Percentiles rank a stretch among this genome's conserved stretches.
Evolutionary conservation across 2,329 filamentous ascomycete species (phyloP).

Genomic region (Xenosphaeropsis pyriputrescens): DNA sequence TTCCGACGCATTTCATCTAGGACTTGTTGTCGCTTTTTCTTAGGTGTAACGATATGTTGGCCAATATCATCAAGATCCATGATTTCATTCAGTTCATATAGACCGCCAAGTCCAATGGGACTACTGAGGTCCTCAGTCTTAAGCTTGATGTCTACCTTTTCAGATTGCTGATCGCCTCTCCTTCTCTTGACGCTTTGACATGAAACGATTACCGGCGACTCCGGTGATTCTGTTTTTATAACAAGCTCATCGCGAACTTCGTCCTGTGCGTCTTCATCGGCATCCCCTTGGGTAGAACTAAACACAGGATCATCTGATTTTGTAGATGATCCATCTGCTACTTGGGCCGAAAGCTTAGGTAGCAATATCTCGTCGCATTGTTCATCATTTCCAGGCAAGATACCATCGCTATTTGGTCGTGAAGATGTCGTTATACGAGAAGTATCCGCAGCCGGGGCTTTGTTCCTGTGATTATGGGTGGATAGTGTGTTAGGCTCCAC

Average conservation of each 20-base stretch:
- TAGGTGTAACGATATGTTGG: constrained; percentile 17
- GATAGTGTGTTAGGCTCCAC: too few species aligned
- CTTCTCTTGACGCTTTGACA: constrained; percentile 13
- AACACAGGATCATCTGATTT: constrained; percentile 4
- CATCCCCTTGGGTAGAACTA: constrained; percentile 13
- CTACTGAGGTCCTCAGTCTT: constrained; percentile 16
- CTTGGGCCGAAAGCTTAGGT: constrained; percentile 1
- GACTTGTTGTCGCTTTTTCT: constrained; percentile 11
- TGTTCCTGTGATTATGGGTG: not conserved
- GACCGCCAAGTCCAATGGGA: constrained; percentile 9
- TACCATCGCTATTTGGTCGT: too few species aligned
- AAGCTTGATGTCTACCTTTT: constrained; percentile 6
- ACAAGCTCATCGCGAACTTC: not conserved
- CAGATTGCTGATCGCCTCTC: not conserved
- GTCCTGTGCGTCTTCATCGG: not conserved
- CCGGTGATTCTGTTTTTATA: constrained; percentile 4
- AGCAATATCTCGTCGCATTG: not conserved
- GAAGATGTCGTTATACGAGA: not conserved
- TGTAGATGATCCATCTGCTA: too few species aligned
- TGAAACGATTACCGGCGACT: constrained; percentile 12
- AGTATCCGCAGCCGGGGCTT: constrained; percentile 1
- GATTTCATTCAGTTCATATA: constrained; percentile 13
- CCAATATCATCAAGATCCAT: constrained; percentile 21
- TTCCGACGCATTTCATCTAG: too few species aligned
- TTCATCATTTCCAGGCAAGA: constrained; percentile 1